Conservation (phyloP, 495 filamentous ascomycete genomes). For the Hypoxylon subgilvum region DNA sequence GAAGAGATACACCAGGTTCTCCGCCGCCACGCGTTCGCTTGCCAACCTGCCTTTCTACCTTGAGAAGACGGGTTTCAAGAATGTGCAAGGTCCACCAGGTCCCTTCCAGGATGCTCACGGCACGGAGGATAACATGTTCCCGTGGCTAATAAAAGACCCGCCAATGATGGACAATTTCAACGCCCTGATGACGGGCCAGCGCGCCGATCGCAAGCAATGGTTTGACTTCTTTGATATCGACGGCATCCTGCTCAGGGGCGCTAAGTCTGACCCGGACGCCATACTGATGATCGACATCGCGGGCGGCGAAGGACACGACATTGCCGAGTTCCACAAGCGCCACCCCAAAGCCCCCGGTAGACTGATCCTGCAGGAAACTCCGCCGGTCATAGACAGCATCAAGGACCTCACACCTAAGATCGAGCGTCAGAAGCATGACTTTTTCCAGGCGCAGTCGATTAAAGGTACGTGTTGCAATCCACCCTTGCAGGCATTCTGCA, state of each 20-base stretch:
- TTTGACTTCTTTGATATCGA: constrained; percentile 22
- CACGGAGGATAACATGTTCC: constrained; percentile 25
- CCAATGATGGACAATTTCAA: constrained; percentile 27
- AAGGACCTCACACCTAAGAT: constrained; percentile 10
- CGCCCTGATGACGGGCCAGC: constrained; percentile 28
- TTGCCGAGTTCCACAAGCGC: constrained; percentile 46
- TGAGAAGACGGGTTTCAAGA: constrained; percentile 29
- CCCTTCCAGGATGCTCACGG: constrained; percentile 28
- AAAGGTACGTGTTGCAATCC: constrained; percentile 40
- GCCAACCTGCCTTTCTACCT: constrained; percentile 28
- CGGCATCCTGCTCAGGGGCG: constrained; percentile 9
- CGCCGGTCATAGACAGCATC: constrained; percentile 46
- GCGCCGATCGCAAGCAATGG: constrained; percentile 20
- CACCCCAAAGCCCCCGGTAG: constrained; percentile 46
- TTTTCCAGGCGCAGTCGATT: constrained; percentile 52
- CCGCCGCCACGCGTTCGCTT: constrained; percentile 12
- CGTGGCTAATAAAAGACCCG: constrained; percentile 25
- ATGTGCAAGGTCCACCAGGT: constrained; percentile 18
- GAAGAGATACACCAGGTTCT: constrained; percentile 1
- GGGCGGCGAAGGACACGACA: constrained; percentile 53
- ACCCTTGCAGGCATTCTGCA: not conserved
- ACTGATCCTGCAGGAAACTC: constrained; percentile 54
- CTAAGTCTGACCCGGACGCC: constrained; percentile 34
- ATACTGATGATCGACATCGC: constrained; percentile 60
- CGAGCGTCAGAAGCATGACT: constrained; percentile 49